A percentile compares a stretch with the other conserved stretches of the same genome.
Conservation (phyloP, 2,329 filamentous ascomycete species). For the Penicillium sumatraense region DNA sequence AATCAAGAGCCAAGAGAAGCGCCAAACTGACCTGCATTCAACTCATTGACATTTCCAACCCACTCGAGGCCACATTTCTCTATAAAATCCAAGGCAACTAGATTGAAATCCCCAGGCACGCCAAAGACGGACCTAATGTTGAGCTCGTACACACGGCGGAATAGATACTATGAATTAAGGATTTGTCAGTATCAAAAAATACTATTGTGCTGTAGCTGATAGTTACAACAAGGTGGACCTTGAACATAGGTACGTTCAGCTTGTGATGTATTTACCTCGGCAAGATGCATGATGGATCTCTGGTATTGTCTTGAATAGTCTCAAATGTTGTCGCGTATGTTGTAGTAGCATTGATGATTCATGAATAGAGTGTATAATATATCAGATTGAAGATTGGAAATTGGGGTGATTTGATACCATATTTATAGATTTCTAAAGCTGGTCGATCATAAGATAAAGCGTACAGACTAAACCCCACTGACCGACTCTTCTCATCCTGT, state of each 20-base stretch:
- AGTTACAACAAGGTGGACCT: no score
- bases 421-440: background rate
- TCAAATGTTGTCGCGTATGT: background rate
- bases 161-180: constrained; percentile 3
- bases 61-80: constrained; percentile 56
- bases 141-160: constrained; percentile 9
- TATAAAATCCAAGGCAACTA: constrained; percentile 61
- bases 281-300: constrained; percentile 3
- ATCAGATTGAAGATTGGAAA: background rate
- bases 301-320: background rate
- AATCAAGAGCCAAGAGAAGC: no score
- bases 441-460: no score
- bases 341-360: background rate
- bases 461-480: no score
- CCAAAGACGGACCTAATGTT: constrained; percentile 14
- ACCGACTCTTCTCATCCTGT: no score
- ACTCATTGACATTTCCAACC: constrained; percentile 63
- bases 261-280: constrained; percentile 6
- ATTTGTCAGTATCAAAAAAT: background rate
- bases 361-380: background rate
- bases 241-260: no score
- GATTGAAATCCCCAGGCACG: constrained; percentile 63
- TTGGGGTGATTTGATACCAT: background rate
- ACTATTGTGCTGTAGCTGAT: background rate
- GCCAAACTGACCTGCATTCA: constrained; percentile 52